Evolutionary conservation across 2,329 filamentous ascomycete genomes (phyloP), one percentile per base, ranked within the genome.

Genomic region (Penicillium janthinellum): DNA sequence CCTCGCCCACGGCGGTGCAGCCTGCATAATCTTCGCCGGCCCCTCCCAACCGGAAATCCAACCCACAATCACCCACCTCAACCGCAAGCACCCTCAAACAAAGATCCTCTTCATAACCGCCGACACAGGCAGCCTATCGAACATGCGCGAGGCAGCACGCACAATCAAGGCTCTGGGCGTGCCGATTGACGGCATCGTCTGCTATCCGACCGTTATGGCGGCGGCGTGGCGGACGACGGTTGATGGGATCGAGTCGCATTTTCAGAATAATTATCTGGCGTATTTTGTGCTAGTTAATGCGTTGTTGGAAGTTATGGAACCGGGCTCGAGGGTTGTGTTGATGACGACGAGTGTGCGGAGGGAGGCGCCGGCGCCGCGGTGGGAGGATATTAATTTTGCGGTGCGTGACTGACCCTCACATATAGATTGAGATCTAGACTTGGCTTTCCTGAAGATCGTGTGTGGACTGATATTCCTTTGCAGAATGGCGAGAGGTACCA

Each of bases 11-110:
- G 68, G 60, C 38, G 61, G 67, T 7, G 70, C 73, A 20, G 65
- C 61, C 15, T 66, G 63, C 28, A 61, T 75, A 34, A 69, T 74
- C 42, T 69, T 71, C 52, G 64, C 71, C 5, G 72, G 71, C 41
- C 64, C 62, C 31, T 70, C 68, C 2, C 63, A 67, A 41, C 28
- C 54, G 10, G 68, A 70, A n/a, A 50, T 69, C 3, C 66, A 73
- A 41, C 61, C 67, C 0, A 58, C 70, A 54, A 67, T 72, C 34
- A 62, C 69, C 34, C 60, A 65, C 11, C 63, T 69, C 31, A 66
- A 64, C 50, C 61, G 60, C 37, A 69, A 65, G 38, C 58, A 66
- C 42, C 62, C 62, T 2, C 48, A 59, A 22, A 64, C 62, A 2
- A 65, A 69, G 4, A 63, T 69, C 20, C 59, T 68, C 8, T 69